phyloP scores from a whole-genome alignment of 306 rosid genomes.

The Boehmeria nivea region DNA sequence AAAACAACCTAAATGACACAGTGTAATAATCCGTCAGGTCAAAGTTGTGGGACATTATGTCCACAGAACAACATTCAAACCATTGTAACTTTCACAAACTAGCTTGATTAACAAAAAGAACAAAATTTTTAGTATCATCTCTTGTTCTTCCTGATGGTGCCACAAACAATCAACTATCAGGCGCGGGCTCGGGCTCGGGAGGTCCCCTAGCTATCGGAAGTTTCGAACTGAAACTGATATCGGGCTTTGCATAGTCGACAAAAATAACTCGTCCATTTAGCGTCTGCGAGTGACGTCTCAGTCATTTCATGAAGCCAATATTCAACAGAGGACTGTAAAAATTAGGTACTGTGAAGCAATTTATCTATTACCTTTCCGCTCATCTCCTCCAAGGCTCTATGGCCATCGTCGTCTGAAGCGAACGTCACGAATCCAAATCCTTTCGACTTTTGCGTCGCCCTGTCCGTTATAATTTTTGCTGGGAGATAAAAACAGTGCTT shows the following conservation, averaged over 20 bases:
- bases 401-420: slow-evolving; percentile 80
- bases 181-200: slow-evolving; percentile 38
- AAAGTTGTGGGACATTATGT: too few relatives aligned
- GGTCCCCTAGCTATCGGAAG: slow-evolving; percentile 91
- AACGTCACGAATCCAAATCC: slow-evolving; percentile 90
- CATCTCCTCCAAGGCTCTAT: slow-evolving; percentile 65
- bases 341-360: neutral
- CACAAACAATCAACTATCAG: slow-evolving; percentile 14
- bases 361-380: slow-evolving; percentile 57
- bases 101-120: too few relatives aligned
- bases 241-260: slow-evolving; percentile 78
- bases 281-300: slow-evolving; percentile 33
- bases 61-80: too few relatives aligned
- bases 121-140: too few relatives aligned
- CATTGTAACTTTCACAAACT: too few relatives aligned
- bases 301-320: neutral
- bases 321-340: neutral
- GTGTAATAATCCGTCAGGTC: too few relatives aligned
- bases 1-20: too few relatives aligned
- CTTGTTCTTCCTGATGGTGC: slow-evolving; percentile 1
- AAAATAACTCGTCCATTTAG: slow-evolving; percentile 79
- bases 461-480: slow-evolving; percentile 75
- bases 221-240: slow-evolving; percentile 23
- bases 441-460: slow-evolving; percentile 68
- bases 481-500: slow-evolving; percentile 21